Base-by-base conservation (phyloP, 192 early-diverging fungal genomes). In the Backusella tuberculispora region DNA sequence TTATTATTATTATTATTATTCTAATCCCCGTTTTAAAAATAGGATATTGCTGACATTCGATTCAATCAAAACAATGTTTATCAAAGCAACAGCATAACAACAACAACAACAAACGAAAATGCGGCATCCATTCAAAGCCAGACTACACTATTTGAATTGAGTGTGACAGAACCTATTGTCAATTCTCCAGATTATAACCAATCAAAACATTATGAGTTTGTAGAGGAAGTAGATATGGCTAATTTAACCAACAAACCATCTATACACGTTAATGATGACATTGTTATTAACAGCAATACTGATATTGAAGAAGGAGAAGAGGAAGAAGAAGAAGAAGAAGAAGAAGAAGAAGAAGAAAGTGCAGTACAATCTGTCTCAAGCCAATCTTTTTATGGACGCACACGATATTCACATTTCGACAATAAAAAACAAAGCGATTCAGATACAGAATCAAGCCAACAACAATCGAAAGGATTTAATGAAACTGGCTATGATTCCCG, bases 31-130 rank as follows among this genome's bases (percentile, higher is more conserved):
- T 60, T 60, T 60, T 60, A 60, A 12, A 34, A 34, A 60, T 60
- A 60, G 53, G 53, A 60, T 12, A 60, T 60, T 3, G 21, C 53
- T 60, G 53, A 60, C 3, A 60, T 60, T 60, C 53, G 53, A 60
- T 60, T 60, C 12, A 60, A 60, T 24, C 21, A 60, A 60, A 60
- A 60, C 10, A 60, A 60, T 13, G 21, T 60, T 60, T 26, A 12
- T 24, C 53, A 60, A 26, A 60, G 24, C 10, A 26, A 13, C 53
- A 21, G 8, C 53, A 24, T 60, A 60, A 46, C 45, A 46, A 0
- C 44, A 4, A 45, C 44, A 45, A 56, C 24, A 60, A 26, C 53
- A 60, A 12, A 60, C 9, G 21, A 60, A 26, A 26, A 29, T 5
- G 24, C 9, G 2, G 3, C 21, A 26, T 24, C 8, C 53, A 4